Conservation (phyloP, 2,329 filamentous ascomycete genomes). For the Paraphaeosphaeria sporulosa region DNA sequence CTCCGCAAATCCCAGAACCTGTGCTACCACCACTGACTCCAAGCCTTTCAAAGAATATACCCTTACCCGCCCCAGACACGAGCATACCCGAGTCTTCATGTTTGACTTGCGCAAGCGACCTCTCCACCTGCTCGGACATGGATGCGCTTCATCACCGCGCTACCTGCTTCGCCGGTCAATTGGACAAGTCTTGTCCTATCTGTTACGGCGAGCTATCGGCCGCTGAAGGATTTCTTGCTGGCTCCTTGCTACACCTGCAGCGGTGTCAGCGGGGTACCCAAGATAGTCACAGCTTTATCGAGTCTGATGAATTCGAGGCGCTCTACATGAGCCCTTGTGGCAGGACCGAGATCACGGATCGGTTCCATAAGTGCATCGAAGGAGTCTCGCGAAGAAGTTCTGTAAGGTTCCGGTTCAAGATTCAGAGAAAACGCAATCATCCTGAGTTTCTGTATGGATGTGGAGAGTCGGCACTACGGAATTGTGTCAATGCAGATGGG, state of each 20-base stretch:
- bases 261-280: neutral
- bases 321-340: neutral
- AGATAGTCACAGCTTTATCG: neutral
- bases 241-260: neutral
- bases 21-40: neutral
- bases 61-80: neutral
- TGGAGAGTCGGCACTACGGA: constrained; percentile 3
- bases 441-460: neutral
- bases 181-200: neutral
- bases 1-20: neutral
- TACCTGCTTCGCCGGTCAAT: neutral
- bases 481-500: neutral
- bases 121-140: neutral
- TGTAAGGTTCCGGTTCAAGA: neutral
- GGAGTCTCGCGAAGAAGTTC: neutral
- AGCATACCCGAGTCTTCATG: neutral
- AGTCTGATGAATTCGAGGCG: neutral
- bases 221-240: neutral
- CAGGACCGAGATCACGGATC: neutral
- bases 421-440: neutral
- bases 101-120: neutral
- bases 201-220: neutral
- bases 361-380: neutral
- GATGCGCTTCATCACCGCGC: constrained; percentile 3
- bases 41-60: neutral